A percentile compares a stretch with the other conserved stretches of the same genome.
phyloP scores from a whole-genome alignment of 2,329 filamentous ascomycete genomes.

The Triangularia setosa region DNA sequence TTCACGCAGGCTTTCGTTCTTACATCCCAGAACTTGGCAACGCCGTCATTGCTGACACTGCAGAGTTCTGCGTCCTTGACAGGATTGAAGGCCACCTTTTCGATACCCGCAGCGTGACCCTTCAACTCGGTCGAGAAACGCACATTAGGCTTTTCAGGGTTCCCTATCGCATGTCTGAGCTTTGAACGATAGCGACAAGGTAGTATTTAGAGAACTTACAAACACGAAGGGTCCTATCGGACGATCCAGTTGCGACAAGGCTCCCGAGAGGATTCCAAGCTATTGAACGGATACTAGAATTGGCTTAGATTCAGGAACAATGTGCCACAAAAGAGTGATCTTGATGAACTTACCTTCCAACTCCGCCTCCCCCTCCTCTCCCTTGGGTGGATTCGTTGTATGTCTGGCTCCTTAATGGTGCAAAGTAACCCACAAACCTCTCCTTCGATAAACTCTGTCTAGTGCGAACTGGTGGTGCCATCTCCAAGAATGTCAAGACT shows the following conservation, averaged over 20 bases:
- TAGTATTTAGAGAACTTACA: slow-evolving; percentile 46
- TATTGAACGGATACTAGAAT: slow-evolving; percentile 66
- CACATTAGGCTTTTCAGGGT: slow-evolving; percentile 69
- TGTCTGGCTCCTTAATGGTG: slow-evolving; percentile 63
- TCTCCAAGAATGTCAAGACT: slow-evolving; percentile 22
- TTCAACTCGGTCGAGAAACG: slow-evolving; percentile 73
- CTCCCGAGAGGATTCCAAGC: slow-evolving; percentile 86
- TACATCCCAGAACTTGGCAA: slow-evolving; percentile 77
- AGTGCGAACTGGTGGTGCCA: slow-evolving; percentile 42
- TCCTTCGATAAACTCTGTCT: slow-evolving; percentile 63
- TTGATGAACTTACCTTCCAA: slow-evolving; percentile 47
- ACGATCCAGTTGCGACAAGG: slow-evolving; percentile 75
- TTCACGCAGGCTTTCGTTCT: slow-evolving; percentile 67
- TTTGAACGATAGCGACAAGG: neutral
- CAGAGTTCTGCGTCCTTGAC: slow-evolving; percentile 73
- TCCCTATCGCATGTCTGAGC: slow-evolving; percentile 47
- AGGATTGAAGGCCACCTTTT: slow-evolving; percentile 76
- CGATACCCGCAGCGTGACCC: slow-evolving; percentile 61
- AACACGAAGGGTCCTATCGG: slow-evolving; percentile 67
- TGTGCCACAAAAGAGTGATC: neutral
- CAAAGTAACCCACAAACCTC: slow-evolving; percentile 64
- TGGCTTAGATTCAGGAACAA: neutral
- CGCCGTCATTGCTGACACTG: slow-evolving; percentile 69
- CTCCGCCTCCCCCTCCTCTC: slow-evolving; percentile 46
- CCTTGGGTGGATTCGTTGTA: slow-evolving; percentile 56